Evolutionary conservation across 2,329 filamentous ascomycete species (phyloP).

Genomic region (Diaporthe sp.): DNA sequence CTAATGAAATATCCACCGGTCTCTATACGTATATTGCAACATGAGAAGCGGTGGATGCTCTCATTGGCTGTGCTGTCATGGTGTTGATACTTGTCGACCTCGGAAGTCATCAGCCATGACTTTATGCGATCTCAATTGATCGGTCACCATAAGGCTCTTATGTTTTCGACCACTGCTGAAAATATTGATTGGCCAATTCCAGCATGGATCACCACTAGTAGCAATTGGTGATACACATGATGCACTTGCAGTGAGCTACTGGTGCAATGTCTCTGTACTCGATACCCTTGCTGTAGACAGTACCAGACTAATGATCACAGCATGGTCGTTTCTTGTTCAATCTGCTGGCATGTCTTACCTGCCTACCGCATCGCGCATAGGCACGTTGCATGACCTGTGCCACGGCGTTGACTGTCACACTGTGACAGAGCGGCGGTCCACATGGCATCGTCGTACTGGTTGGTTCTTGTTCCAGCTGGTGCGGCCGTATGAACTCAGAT

Average conservation of each 20-base stretch:
- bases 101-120: not conserved
- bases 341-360: slow-evolving; percentile 3
- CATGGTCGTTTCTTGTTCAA: not conserved
- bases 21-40: not conserved
- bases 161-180: too few species aligned
- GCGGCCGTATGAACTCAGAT: not conserved
- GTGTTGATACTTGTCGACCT: not conserved
- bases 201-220: not conserved
- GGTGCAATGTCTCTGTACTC: not conserved
- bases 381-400: slow-evolving; percentile 15
- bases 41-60: not conserved
- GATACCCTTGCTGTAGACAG: too few species aligned
- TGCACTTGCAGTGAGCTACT: not conserved
- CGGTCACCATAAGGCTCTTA: not conserved
- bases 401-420: slow-evolving; percentile 21
- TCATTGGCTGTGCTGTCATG: not conserved
- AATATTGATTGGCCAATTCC: not conserved
- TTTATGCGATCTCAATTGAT: not conserved
- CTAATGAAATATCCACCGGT: not conserved
- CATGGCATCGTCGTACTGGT: not conserved
- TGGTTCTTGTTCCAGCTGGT: not conserved
- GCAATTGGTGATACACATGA: not conserved
- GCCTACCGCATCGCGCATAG: slow-evolving; percentile 18
- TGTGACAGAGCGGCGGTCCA: not conserved
- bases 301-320: not conserved